Evolutionary conservation across 768 basidiomycete genomes (phyloP).

Genomic region (Kondoa malvinella): DNA sequence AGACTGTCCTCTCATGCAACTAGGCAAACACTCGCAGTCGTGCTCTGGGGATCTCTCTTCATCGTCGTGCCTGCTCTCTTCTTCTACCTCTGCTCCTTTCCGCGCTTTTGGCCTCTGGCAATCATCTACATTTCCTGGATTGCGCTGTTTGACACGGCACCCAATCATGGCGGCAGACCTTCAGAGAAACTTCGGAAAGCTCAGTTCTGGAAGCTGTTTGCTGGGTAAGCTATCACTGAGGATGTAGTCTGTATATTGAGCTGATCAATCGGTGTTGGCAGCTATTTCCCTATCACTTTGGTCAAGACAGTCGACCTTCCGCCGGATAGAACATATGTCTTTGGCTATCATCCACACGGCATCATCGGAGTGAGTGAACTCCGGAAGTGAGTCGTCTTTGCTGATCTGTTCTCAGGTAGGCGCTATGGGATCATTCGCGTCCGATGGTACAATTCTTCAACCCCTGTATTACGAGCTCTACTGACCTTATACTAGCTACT

Average conservation of each 20-base stretch:
- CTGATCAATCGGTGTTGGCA: conserved; percentile 8
- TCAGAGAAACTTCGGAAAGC: conserved; percentile 55
- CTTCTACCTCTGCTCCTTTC: conserved; percentile 74
- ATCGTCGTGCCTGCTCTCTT: conserved; percentile 50
- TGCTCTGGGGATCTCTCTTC: conserved; percentile 69
- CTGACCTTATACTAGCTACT: conserved; percentile 42
- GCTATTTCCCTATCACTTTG: conserved; percentile 23
- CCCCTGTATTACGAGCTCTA: background rate
- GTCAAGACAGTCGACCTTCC: conserved; percentile 51
- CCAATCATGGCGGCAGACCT: conserved; percentile 52
- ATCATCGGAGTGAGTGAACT: conserved; percentile 99
- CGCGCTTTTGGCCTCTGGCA: conserved; percentile 71
- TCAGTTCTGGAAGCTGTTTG: conserved; percentile 73
- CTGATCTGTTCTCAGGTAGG: too few relatives aligned
- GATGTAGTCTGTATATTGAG: background rate
- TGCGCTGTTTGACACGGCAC: conserved; percentile 53
- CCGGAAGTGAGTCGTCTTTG: too few relatives aligned
- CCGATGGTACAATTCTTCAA: conserved; percentile 46
- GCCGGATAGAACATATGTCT: conserved; percentile 79
- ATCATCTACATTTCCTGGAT: conserved; percentile 65
- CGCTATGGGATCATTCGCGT: conserved; percentile 77
- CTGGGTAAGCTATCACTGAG: conserved; percentile 41
- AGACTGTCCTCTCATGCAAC: too few relatives aligned
- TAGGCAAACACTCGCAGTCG: conserved; percentile 70
- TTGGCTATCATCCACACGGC: conserved; percentile 93